Evolutionary conservation across 371 early-diverging fungal genomes (phyloP), one percentile per base, ranked within the genome.

Genomic region (Apophysomyces trapeziformis): DNA sequence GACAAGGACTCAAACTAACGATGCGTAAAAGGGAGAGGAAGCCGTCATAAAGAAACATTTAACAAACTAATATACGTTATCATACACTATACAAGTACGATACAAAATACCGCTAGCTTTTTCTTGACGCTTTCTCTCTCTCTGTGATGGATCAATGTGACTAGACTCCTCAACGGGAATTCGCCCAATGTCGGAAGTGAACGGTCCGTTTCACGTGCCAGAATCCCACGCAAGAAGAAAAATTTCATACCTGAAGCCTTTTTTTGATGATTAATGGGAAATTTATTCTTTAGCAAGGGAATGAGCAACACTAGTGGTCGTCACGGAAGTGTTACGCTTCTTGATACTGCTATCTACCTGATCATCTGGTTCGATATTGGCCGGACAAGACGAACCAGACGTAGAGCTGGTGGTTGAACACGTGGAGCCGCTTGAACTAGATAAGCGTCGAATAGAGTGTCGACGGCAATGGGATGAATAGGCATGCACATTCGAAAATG

Each of bases 371-470:
- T 43, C n/a, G 44, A 38, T 37, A 57, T 47, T n/a, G 32, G 54
- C 35, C 3, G n/a, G 54, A 35, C 58, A 58, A 35, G 60, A 43
- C 26, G 66, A 65, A 18, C 68, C 60, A 3, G 41, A 41, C 8
- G 41, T 41, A 13, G 41, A 41, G 41, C 65, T 68, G 14, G 74
- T 72, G 8, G 72, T 66, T 0, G 65, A 70, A 0, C 76, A 80
- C 13, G 66, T 64, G 50, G 41, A 41, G 1, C 11, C 41, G 41
- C 69, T 73, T n/a, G 81, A 76, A 38, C 72, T 73, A 16, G 81
- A 78, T n/a, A 76, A 73, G 37, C 81, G 69, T 47, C 76, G 72
- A 47, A 68, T 44, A 32, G 56, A 58, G 18, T 44, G 66, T 46
- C 41, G 60, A 18, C 47, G 66, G 37, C 18, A 67, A 57, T 16